These are phyloP conservation scores for Ceratocystis huliohia DNA, from an alignment of 2,329 filamentous ascomycete genomes.

Conservation along the genomic window DNA sequence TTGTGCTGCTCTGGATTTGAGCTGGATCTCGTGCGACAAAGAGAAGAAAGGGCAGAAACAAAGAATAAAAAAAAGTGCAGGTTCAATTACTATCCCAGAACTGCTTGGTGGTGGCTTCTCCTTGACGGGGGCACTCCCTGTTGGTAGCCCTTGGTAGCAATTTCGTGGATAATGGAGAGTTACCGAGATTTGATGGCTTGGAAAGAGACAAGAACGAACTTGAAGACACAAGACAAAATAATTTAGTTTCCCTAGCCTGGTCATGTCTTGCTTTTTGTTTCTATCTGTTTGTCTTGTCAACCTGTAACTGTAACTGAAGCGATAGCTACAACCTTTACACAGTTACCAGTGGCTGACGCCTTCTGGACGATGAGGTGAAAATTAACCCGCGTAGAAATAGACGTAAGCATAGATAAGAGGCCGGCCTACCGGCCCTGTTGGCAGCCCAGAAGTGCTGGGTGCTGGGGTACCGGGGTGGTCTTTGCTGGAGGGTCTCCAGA, in stretches of 20 bases:
- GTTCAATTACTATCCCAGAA: neutral
- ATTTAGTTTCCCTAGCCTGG: too few relatives aligned
- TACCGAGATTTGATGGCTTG: slow-evolving; percentile 10
- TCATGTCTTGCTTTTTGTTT: neutral
- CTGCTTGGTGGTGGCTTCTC: neutral
- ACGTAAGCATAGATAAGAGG: neutral
- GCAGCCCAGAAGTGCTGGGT: neutral
- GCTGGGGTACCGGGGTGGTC: neutral
- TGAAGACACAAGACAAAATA: too few relatives aligned
- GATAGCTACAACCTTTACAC: neutral
- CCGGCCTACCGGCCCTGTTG: neutral
- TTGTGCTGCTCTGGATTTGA: neutral
- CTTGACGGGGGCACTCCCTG: neutral
- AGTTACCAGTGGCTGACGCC: neutral
- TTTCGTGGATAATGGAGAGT: neutral
- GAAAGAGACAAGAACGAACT: neutral
- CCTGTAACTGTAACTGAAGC: neutral
- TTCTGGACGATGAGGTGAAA: too few relatives aligned
- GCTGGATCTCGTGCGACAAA: neutral
- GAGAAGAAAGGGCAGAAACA: too few relatives aligned
- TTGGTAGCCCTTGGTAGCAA: neutral
- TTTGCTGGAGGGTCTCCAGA: neutral
- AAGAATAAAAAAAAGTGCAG: neutral
- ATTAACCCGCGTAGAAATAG: too few relatives aligned
- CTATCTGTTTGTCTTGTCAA: neutral